Conservation (phyloP, 2,329 filamentous ascomycete genomes). For the Mycosphaerella sp. region DNA sequence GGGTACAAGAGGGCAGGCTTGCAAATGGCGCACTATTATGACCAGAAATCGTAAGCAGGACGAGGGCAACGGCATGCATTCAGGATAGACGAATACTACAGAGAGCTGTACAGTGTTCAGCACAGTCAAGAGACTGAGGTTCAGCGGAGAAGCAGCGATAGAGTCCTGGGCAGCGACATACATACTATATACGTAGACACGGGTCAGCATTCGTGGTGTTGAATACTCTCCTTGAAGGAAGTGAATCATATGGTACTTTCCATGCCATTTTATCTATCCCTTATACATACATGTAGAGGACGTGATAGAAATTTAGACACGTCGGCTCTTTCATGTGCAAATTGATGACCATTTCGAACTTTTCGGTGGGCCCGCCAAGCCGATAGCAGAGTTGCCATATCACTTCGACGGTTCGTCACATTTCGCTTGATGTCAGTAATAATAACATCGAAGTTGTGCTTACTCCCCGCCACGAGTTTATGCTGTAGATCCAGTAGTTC, state of each 20-base stretch:
- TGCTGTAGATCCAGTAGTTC: too few relatives aligned
- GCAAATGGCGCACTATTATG: conserved; percentile 94
- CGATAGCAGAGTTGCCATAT: background rate
- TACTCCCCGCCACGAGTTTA: too few relatives aligned
- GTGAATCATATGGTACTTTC: too few relatives aligned
- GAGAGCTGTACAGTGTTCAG: background rate
- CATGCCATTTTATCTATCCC: too few relatives aligned
- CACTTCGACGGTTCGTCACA: background rate
- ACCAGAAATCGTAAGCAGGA: conserved; percentile 7
- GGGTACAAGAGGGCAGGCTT: conserved; percentile 86
- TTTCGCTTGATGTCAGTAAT: background rate
- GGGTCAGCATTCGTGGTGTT: too few relatives aligned
- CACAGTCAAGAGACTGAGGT: background rate
- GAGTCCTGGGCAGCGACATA: background rate
- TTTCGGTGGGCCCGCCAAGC: background rate
- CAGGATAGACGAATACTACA: background rate
- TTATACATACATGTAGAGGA: background rate
- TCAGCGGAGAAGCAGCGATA: background rate
- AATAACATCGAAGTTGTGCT: too few relatives aligned
- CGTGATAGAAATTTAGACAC: background rate
- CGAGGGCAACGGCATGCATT: background rate
- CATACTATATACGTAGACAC: background rate
- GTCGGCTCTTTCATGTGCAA: background rate
- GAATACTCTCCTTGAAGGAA: too few relatives aligned
- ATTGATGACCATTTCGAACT: background rate